Base-by-base conservation (phyloP, 2,329 filamentous ascomycete genomes). In the Fusarium vanettenii region DNA sequence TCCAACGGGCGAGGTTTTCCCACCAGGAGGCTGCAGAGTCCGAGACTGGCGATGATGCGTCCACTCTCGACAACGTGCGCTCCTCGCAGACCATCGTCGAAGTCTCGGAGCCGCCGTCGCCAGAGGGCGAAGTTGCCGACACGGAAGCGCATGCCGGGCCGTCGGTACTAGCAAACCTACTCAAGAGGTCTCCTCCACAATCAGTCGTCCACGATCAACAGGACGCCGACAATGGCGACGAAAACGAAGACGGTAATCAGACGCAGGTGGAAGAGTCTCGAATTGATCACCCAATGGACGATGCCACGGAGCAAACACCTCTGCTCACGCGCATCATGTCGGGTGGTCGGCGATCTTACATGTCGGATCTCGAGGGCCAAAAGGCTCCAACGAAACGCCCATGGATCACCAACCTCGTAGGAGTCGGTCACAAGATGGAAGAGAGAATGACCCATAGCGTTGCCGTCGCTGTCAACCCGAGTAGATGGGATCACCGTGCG, bases 401-500 rank as follows among this genome's bases (percentile, higher is more conserved):
- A 25, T 87, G 85, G 85, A 69, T 85, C 5, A 76, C 74, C 29
- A 79, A 79, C 27, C 71, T 84, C 10, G 75, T 79, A 7, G 76
- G 81, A 48, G 76, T 80, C 14, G 72, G 80, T 5, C 81, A 82
- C 35, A 80, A 79, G 41, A 73, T 83, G 60, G 80, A 84, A 71
- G 75, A 78, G 27, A 78, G 77, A 33, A 72, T 84, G 31, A 71
- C 76, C 7, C 76, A 82, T 37, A 73, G 79, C 8, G 78, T 82
- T 16, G 79, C 78, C 18, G 75, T 84, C 55, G 77, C 89, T 7
- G 80, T 87, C 4, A 90, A 91, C 76, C 93, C 93, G 0, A 93
- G 92, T 74, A 87, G 86, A 25, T 98, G 95, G 94, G 87, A 96
- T 80, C 87, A 86, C 66, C 89, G 88, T 74, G 85, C 88, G 1